These are phyloP conservation scores for Tetracladium maxilliforme DNA, from an alignment of 2,329 filamentous ascomycete genomes.

Conservation along the genomic window DNA sequence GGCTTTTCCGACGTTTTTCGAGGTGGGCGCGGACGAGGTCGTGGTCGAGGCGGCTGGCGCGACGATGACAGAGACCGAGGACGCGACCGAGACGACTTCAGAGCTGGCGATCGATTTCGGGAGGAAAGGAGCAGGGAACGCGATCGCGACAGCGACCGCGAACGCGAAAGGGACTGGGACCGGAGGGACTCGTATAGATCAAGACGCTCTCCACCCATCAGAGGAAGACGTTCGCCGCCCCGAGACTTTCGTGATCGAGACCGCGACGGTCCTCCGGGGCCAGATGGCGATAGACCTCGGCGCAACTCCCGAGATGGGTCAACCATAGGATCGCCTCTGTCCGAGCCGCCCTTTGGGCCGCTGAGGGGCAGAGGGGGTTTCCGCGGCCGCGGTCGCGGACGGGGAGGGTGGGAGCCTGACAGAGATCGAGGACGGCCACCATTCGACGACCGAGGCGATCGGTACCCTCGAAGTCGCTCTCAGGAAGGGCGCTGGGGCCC, in stretches of 20 bases:
- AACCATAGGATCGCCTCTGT: constrained; percentile 56
- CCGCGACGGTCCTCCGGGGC: constrained; percentile 38
- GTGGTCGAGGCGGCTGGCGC: constrained; percentile 33
- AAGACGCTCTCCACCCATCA: constrained; percentile 46
- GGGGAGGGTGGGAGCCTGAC: constrained; percentile 31
- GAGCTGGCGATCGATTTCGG: constrained; percentile 30
- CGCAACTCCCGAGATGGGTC: constrained; percentile 61
- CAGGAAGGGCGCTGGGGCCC: constrained; percentile 4
- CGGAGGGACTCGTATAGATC: constrained; percentile 33
- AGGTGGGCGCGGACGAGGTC: constrained; percentile 36
- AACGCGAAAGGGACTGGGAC: constrained; percentile 36
- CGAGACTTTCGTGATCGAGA: constrained; percentile 35
- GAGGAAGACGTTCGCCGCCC: constrained; percentile 48
- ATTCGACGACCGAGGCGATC: constrained; percentile 14
- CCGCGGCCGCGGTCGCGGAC: constrained; percentile 36
- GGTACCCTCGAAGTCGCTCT: constrained; percentile 14
- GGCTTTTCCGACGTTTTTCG: constrained; percentile 52
- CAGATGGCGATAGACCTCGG: constrained; percentile 53
- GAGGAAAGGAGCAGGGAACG: constrained; percentile 45
- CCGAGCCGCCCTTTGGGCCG: constrained; percentile 46
- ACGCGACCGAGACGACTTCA: constrained; percentile 30
- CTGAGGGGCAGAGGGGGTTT: constrained; percentile 40
- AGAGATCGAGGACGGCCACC: constrained; percentile 31
- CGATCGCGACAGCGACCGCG: no score
- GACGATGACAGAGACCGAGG: constrained; percentile 45